Conservation (phyloP, 1,284 basidiomycete species). For the Pascua sp. region DNA sequence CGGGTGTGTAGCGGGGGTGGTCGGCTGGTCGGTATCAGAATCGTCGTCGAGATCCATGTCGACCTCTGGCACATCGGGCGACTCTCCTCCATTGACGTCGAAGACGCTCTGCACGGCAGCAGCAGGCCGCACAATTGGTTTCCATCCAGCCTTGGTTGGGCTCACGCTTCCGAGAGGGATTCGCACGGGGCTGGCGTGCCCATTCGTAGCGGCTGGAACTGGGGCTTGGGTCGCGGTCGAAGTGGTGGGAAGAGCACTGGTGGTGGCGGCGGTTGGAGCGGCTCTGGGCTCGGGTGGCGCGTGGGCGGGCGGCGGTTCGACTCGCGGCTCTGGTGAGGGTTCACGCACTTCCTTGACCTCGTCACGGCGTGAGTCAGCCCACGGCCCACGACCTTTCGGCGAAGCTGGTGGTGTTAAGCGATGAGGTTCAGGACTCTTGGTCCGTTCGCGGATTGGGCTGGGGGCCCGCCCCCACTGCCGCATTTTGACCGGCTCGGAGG, state of each 20-base stretch:
- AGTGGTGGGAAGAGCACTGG: not conserved
- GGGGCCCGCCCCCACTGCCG: constrained; percentile 14
- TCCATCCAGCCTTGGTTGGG: constrained; percentile 5
- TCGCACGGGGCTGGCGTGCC: not conserved
- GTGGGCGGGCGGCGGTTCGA: not conserved
- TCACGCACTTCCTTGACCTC: not conserved
- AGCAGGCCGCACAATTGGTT: not conserved
- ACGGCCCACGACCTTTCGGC: not conserved
- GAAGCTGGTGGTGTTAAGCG: not conserved
- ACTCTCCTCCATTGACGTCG: not conserved
- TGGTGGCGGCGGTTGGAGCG: not conserved
- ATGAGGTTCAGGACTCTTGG: not conserved
- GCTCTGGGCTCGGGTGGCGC: not conserved
- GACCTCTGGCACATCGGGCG: constrained; percentile 4
- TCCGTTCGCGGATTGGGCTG: not conserved
- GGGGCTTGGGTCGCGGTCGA: not conserved
- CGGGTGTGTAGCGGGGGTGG: not conserved
- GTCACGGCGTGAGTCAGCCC: too few species aligned
- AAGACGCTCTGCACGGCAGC: not conserved
- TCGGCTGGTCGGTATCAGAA: not conserved
- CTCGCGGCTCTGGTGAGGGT: not conserved
- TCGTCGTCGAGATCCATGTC: constrained; percentile 15
- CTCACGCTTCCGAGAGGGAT: not conserved
- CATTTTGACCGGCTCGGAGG: constrained; percentile 14
- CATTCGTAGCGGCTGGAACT: not conserved